Percentiles rank a stretch among this genome's conserved stretches.
Evolutionary conservation across 495 filamentous ascomycete genomes (phyloP).

Genomic region (Filosporella fistucella): DNA sequence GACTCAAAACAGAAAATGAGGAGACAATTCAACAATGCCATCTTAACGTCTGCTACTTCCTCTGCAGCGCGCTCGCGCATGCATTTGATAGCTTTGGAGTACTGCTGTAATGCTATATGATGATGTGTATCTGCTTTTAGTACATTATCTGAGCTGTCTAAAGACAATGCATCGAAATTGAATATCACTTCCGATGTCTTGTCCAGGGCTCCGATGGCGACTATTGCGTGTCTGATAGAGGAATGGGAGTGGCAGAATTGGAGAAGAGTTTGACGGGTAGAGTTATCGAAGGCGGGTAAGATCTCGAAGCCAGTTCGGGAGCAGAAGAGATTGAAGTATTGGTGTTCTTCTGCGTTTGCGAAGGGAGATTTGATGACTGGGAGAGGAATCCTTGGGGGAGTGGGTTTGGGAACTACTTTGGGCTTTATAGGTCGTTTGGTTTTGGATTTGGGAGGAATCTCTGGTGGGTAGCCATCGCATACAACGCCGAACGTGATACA

Average conservation of each 20-base stretch:
- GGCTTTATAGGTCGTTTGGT: neutral
- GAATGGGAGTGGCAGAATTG: slow-evolving; percentile 53
- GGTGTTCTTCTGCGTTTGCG: neutral
- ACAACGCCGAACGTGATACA: slow-evolving; percentile 8
- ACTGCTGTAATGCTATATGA: slow-evolving; percentile 7
- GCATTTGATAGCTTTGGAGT: slow-evolving; percentile 1
- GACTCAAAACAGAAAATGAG: slow-evolving; percentile 10
- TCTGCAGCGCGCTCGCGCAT: neutral
- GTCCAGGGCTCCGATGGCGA: slow-evolving; percentile 58
- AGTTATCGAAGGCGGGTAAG: neutral
- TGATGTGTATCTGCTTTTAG: neutral
- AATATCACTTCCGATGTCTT: slow-evolving; percentile 31
- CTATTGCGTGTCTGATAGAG: slow-evolving; percentile 55
- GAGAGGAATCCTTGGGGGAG: too few relatives aligned
- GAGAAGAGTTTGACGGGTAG: slow-evolving; percentile 34
- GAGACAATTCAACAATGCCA: slow-evolving; percentile 1
- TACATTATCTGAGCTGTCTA: neutral
- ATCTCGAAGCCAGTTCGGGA: slow-evolving; percentile 1
- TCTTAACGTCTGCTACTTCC: neutral
- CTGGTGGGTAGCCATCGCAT: slow-evolving; percentile 7
- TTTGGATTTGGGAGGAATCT: neutral
- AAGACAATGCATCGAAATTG: neutral
- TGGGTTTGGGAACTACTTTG: neutral
- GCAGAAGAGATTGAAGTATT: slow-evolving; percentile 4
- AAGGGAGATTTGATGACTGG: neutral